Evolutionary conservation across 1,284 basidiomycete species (phyloP).

Genomic region (Meira nashicola): DNA sequence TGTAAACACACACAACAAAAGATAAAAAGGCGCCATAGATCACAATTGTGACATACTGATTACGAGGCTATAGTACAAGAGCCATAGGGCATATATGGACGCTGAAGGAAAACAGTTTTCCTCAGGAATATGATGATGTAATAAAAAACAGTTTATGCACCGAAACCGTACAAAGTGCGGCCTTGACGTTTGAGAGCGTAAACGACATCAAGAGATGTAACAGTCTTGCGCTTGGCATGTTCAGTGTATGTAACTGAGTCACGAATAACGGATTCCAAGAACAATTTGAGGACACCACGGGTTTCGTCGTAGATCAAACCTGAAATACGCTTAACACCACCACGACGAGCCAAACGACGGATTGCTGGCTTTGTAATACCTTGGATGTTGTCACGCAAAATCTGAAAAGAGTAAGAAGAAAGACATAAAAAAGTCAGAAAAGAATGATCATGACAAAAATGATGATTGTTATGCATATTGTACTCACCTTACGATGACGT

Average conservation of each 20-base stretch:
- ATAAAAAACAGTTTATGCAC: slow-evolving; percentile 29
- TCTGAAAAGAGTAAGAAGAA: slow-evolving; percentile 15
- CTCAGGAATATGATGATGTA: too few species aligned
- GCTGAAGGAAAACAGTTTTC: too few species aligned
- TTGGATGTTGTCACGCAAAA: slow-evolving; percentile 52
- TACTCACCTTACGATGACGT: slow-evolving; percentile 49
- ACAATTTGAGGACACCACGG: slow-evolving; percentile 77
- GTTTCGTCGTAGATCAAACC: slow-evolving; percentile 94
- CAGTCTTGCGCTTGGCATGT: slow-evolving; percentile 88
- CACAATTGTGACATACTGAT: too few species aligned
- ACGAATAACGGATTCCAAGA: slow-evolving; percentile 76
- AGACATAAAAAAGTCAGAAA: slow-evolving; percentile 2
- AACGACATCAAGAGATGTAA: slow-evolving; percentile 83
- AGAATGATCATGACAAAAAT: too few species aligned
- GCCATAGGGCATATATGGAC: too few species aligned
- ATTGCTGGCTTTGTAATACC: slow-evolving; percentile 88
- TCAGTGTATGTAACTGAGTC: slow-evolving; percentile 87
- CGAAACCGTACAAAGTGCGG: slow-evolving; percentile 71
- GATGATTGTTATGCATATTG: too few species aligned
- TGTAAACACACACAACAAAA: too few species aligned
- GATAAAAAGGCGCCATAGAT: too few species aligned
- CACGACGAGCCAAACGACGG: slow-evolving; percentile 90
- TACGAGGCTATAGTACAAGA: too few species aligned
- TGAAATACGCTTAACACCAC: slow-evolving; percentile 60
- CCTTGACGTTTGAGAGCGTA: slow-evolving; percentile 80